Percentiles rank a stretch among this genome's conserved stretches.
Conservation (phyloP, 495 filamentous ascomycete genomes). For the Penicillium tannophilum region DNA sequence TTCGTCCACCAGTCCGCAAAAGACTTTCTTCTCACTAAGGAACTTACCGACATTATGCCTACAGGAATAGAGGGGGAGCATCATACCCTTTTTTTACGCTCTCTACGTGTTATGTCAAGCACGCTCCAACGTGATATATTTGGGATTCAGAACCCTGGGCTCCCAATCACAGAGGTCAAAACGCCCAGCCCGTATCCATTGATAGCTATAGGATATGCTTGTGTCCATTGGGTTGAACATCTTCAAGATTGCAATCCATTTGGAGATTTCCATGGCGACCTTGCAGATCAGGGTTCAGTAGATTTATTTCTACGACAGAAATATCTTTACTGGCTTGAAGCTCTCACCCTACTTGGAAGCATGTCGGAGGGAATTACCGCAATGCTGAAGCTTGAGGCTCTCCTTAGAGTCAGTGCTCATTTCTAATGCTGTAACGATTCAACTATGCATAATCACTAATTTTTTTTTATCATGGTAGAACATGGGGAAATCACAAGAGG, state of each 20-base stretch:
- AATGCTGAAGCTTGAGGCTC: background rate
- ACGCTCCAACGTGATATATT: constrained; percentile 8
- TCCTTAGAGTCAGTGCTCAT: background rate
- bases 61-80: background rate
- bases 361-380: background rate
- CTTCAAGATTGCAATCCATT: background rate
- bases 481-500: background rate
- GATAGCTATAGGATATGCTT: background rate
- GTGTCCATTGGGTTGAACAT: constrained; percentile 4
- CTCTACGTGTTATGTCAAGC: background rate
- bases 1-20: constrained; percentile 15
- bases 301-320: constrained; percentile 2
- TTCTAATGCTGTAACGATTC: background rate
- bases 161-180: background rate
- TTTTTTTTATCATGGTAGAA: background rate
- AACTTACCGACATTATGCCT: background rate
- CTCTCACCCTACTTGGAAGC: background rate
- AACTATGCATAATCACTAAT: background rate
- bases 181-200: constrained; percentile 4
- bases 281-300: background rate
- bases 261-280: background rate
- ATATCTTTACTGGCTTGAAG: constrained; percentile 13
- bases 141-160: background rate
- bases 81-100: background rate
- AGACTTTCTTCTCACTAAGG: background rate